Conservation (phyloP, 2,329 filamentous ascomycete genomes). For the Tolypocladium endophyticum region DNA sequence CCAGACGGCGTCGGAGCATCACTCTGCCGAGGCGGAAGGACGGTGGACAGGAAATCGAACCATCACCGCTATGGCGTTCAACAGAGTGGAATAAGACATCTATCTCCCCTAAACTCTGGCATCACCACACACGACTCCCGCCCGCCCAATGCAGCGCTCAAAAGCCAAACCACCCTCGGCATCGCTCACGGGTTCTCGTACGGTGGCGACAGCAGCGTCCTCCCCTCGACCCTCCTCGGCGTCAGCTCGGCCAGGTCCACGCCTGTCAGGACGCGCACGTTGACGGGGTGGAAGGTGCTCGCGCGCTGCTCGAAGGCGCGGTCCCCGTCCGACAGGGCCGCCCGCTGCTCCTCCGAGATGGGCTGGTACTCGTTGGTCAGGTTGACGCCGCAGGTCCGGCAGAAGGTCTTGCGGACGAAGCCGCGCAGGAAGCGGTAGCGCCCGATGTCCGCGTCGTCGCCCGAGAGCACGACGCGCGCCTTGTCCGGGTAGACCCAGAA, state of each 20-base stretch:
- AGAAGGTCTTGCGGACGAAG: constrained; percentile 32
- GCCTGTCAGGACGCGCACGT: constrained; percentile 26
- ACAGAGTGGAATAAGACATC: neutral
- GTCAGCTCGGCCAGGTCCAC: constrained; percentile 21
- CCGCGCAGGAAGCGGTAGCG: constrained; percentile 24
- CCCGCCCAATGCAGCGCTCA: neutral
- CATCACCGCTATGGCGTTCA: no score
- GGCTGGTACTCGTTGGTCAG: constrained; percentile 21
- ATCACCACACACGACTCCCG: neutral
- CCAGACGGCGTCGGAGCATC: neutral
- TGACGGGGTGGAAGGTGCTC: constrained; percentile 19
- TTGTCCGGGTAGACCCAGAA: constrained; percentile 33
- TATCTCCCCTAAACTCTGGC: neutral
- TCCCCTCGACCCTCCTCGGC: constrained; percentile 13
- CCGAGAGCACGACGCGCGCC: constrained; percentile 30
- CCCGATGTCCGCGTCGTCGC: constrained; percentile 23
- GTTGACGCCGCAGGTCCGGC: constrained; percentile 35
- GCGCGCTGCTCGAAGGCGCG: constrained; percentile 9
- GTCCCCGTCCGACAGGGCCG: constrained; percentile 16
- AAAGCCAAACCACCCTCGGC: neutral
- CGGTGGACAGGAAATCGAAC: no score
- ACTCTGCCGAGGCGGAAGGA: neutral
- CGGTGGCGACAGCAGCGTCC: constrained; percentile 11
- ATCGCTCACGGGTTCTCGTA: constrained; percentile 30
- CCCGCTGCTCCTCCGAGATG: constrained; percentile 24